Evolutionary conservation across 2,329 filamentous ascomycete genomes (phyloP).

Genomic region (Aspergillus quadricinctus): DNA sequence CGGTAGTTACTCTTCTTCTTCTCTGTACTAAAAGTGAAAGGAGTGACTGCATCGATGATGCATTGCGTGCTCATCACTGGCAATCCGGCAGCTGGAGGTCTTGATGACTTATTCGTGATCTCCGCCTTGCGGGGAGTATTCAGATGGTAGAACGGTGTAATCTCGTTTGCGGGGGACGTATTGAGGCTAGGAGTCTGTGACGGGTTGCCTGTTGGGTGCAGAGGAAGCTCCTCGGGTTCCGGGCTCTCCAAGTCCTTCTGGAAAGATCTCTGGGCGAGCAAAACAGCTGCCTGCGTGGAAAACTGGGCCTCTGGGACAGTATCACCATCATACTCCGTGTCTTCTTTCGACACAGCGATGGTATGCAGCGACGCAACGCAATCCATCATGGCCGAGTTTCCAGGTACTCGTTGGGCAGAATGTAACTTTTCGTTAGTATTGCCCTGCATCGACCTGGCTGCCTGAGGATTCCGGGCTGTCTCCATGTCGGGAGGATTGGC

Average conservation of each 20-base stretch:
- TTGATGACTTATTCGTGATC: conserved; percentile 1
- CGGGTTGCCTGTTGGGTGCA: conserved; percentile 9
- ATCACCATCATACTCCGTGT: conserved; percentile 15
- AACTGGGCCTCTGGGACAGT: conserved; percentile 29
- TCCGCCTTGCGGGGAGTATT: conserved; percentile 8
- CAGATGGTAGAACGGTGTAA: conserved; percentile 29
- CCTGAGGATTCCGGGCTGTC: conserved; percentile 4
- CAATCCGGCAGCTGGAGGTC: conserved; percentile 9
- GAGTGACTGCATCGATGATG: conserved; percentile 38
- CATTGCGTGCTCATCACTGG: conserved; percentile 37
- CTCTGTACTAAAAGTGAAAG: conserved; percentile 36
- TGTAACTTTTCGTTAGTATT: conserved; percentile 28
- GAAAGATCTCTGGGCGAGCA: conserved; percentile 37
- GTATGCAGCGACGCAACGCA: conserved; percentile 37
- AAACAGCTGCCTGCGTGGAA: conserved; percentile 39
- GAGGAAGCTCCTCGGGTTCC: conserved; percentile 11
- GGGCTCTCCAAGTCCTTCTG: conserved; percentile 35
- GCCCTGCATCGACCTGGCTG: conserved; percentile 9
- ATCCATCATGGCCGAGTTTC: conserved; percentile 24
- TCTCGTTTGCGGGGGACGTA: conserved; percentile 16
- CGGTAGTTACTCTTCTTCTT: conserved; percentile 22
- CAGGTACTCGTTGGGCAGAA: conserved; percentile 35
- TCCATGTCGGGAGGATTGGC: conserved; percentile 12
- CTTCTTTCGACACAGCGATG: conserved; percentile 28
- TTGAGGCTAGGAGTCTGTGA: conserved; percentile 9